Percentiles rank a stretch among this genome's conserved stretches.
Conservation (phyloP, 768 basidiomycete genomes). For the Hydnum rufescens region DNA sequence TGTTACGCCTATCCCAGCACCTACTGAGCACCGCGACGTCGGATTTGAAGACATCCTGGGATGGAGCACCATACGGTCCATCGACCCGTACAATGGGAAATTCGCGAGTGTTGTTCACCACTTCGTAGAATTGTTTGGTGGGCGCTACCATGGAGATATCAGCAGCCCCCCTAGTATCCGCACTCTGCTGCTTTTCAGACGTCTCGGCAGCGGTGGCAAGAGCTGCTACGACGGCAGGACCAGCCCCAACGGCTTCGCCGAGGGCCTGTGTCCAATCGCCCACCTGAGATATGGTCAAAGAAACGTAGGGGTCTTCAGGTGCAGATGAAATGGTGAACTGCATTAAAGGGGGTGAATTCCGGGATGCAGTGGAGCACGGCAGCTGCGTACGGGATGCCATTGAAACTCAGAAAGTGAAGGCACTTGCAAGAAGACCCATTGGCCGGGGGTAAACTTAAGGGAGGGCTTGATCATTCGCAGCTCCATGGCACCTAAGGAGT, state of each 20-base stretch:
- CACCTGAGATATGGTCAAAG: conserved; percentile 78
- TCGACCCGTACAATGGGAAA: conserved; percentile 80
- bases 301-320: conserved; percentile 89
- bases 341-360: conserved; percentile 15
- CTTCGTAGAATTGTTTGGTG: neutral
- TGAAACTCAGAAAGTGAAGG: conserved; percentile 89
- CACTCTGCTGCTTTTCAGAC: neutral
- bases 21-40: conserved; percentile 78
- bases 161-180: neutral
- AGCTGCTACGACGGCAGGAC: neutral
- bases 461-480: conserved; percentile 2
- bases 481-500: neutral
- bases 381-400: conserved; percentile 36
- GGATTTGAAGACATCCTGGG: conserved; percentile 44
- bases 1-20: conserved; percentile 91
- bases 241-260: conserved; percentile 55
- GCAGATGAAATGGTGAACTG: conserved; percentile 25
- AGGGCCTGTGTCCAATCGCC: conserved; percentile 80
- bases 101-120: conserved; percentile 23
- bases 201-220: neutral
- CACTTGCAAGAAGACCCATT: conserved; percentile 77
- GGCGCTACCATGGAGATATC: neutral
- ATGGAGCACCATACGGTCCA: conserved; percentile 83
- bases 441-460: conserved; percentile 6
- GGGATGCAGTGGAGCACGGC: conserved; percentile 30